A percentile compares a stretch with the other conserved stretches of the same genome.
These are phyloP conservation scores for Fusarium concolor DNA, from an alignment of 2,329 filamentous ascomycete genomes.

Conservation along the genomic window DNA sequence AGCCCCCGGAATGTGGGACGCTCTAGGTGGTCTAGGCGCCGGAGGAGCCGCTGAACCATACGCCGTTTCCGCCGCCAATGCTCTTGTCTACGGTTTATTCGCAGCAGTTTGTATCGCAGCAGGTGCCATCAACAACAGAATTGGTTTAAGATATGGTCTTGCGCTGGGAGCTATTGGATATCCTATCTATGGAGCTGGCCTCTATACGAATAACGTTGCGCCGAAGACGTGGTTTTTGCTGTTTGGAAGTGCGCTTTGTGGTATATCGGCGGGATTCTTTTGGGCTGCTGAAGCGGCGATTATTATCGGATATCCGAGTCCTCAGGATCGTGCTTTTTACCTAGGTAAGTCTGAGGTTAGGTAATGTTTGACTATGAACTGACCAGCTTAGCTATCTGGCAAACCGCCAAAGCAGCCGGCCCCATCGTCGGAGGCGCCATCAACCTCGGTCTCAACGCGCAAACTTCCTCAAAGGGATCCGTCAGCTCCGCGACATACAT, in stretches of 20 bases:
- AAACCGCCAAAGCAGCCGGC: constrained; percentile 66
- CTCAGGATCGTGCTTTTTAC: constrained; percentile 18
- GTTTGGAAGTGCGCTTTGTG: constrained; percentile 53
- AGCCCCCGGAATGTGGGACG: constrained; percentile 45
- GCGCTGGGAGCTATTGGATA: constrained; percentile 20
- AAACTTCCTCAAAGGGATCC: constrained; percentile 6
- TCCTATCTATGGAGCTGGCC: constrained; percentile 10
- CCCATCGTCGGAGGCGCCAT: constrained; percentile 69
- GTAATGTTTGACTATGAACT: neutral
- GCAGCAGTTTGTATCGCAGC: constrained; percentile 19
- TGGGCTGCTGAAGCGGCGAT: constrained; percentile 52
- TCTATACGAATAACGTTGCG: constrained; percentile 21
- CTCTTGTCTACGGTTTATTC: constrained; percentile 7
- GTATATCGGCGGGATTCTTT: constrained; percentile 51
- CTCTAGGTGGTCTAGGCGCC: constrained; percentile 44
- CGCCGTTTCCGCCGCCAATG: constrained; percentile 50
- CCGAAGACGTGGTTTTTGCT: constrained; percentile 44
- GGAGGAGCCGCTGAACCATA: constrained; percentile 70
- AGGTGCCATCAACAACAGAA: constrained; percentile 20
- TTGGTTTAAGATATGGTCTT: neutral
- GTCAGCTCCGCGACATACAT: constrained; percentile 29
- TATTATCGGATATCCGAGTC: constrained; percentile 52
- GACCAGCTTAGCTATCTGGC: constrained; percentile 68
- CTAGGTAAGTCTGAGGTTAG: neutral
- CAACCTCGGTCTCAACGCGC: constrained; percentile 70